Evolutionary conservation across 176 grass and related monocot genomes (phyloP), one percentile per base, ranked within the genome.

Genomic region (Pharus latifolius): DNA sequence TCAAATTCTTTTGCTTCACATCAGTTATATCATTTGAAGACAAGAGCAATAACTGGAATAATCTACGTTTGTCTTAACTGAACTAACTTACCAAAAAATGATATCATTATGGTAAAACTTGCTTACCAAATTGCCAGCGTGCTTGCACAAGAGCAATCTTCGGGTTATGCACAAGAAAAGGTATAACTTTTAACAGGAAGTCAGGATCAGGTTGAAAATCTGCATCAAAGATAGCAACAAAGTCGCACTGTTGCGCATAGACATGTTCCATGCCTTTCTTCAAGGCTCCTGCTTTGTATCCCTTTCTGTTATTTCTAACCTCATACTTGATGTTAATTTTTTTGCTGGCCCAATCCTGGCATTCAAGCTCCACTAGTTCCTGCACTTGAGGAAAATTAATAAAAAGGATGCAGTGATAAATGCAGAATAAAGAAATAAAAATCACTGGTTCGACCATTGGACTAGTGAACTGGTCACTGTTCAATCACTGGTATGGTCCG

Each of bases 211-310:
- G 93, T 61, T 97, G 80, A 75, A 89, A 88, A 87, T 97, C 93
- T 35, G 93, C 86, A 73, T 97, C 93, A 26, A 97, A 97, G 73
- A 97, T 92, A 40, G 93, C 86, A 64, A 96, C 86, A 49, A 88
- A 92, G 27, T 97, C 83, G 70, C 89, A 92, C 37, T 79, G 65
- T 78, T 90, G 77, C 14, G 85, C 86, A 31, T 92, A 97, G 49
- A 74, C 32, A 69, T 79, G 77, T 52, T 84, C 88, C 93, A 92
- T 82, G 60, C 82, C 93, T 81, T 89, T 90, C 78, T 92, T 92
- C 58, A 97, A 54, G 30, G 93, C 93, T 48, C 93, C 88, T 60
- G 93, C 83, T 82, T 97, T 97, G 60, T 97, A 97, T 71, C 88
- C 93, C 73, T 92, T 90, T 45, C 93, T 86, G 66, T 92, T 97